phyloP scores from a whole-genome alignment of 1,284 basidiomycete species.

The Boletellus dicymbophilus region DNA sequence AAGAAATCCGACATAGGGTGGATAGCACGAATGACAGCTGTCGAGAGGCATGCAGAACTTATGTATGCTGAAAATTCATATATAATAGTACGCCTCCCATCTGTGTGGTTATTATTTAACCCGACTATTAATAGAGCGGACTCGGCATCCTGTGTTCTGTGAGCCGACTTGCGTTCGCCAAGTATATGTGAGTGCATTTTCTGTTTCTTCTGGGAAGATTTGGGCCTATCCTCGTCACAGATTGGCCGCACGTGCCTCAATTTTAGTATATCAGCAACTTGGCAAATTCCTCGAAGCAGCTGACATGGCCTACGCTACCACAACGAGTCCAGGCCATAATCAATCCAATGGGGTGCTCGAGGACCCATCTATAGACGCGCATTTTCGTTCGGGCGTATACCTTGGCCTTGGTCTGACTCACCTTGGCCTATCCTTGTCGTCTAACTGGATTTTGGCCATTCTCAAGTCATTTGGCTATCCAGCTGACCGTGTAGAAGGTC shows the following conservation, averaged over 20 bases:
- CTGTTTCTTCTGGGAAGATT: background rate
- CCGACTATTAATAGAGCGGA: slow-evolving; percentile 50
- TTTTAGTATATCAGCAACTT: slow-evolving; percentile 83
- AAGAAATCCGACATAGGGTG: slow-evolving; percentile 57
- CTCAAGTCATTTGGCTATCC: slow-evolving; percentile 92
- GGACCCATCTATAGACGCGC: slow-evolving; percentile 78
- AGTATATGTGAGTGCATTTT: slow-evolving; percentile 88
- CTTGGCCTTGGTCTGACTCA: slow-evolving; percentile 83
- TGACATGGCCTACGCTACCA: slow-evolving; percentile 60
- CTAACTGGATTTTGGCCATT: slow-evolving; percentile 74
- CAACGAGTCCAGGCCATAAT: slow-evolving; percentile 14
- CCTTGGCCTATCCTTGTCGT: slow-evolving; percentile 85
- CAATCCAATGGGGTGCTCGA: slow-evolving; percentile 32
- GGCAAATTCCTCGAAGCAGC: slow-evolving; percentile 74
- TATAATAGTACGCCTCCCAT: slow-evolving; percentile 58
- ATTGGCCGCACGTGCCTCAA: slow-evolving; percentile 87
- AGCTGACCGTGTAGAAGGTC: slow-evolving; percentile 78
- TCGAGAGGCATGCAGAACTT: slow-evolving; percentile 93
- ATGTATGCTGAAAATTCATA: slow-evolving; percentile 89
- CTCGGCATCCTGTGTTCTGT: slow-evolving; percentile 88
- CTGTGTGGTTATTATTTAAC: slow-evolving; percentile 5
- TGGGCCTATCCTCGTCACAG: slow-evolving; percentile 41
- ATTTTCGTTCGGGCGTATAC: slow-evolving; percentile 93
- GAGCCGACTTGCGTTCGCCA: slow-evolving; percentile 91
- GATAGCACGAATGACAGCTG: slow-evolving; percentile 79